Evolutionary conservation across 495 filamentous ascomycete genomes (phyloP).

Genomic region (Xylaria flabelliformis): DNA sequence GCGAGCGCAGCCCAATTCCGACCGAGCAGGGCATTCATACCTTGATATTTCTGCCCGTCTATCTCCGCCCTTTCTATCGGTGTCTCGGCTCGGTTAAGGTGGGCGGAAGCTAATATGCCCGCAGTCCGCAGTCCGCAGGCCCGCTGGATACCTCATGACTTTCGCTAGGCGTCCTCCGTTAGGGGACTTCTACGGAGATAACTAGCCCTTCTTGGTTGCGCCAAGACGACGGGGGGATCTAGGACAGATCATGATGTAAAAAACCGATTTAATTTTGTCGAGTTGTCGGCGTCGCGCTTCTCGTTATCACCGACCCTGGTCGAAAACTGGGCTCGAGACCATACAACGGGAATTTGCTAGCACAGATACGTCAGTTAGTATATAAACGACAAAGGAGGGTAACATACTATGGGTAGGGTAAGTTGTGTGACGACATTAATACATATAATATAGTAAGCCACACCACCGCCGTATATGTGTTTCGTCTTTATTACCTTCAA

Average conservation of each 20-base stretch:
- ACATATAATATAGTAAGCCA: slow-evolving; percentile 7
- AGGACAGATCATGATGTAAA: slow-evolving; percentile 9
- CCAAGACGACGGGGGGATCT: background rate
- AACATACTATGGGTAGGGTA: background rate
- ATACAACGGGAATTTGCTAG: background rate
- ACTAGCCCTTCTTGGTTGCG: slow-evolving; percentile 4
- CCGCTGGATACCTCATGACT: background rate
- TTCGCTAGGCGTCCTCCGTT: background rate
- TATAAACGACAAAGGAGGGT: background rate
- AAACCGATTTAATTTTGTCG: background rate
- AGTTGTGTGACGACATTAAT: background rate
- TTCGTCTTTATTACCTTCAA: background rate
- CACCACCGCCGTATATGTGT: background rate
- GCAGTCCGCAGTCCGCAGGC: background rate
- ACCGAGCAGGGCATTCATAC: background rate
- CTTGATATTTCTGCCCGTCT: background rate
- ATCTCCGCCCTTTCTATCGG: background rate
- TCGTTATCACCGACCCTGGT: background rate
- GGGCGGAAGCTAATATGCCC: background rate
- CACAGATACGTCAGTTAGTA: background rate
- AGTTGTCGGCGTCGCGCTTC: slow-evolving; percentile 12
- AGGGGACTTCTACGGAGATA: background rate
- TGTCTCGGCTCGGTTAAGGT: background rate
- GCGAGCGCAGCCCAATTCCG: background rate
- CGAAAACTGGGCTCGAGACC: background rate